A percentile compares a stretch with the other conserved stretches of the same genome.
phyloP scores from a whole-genome alignment of 176 grass and related monocot species.

The Rhipidocladum racemiflorum region DNA sequence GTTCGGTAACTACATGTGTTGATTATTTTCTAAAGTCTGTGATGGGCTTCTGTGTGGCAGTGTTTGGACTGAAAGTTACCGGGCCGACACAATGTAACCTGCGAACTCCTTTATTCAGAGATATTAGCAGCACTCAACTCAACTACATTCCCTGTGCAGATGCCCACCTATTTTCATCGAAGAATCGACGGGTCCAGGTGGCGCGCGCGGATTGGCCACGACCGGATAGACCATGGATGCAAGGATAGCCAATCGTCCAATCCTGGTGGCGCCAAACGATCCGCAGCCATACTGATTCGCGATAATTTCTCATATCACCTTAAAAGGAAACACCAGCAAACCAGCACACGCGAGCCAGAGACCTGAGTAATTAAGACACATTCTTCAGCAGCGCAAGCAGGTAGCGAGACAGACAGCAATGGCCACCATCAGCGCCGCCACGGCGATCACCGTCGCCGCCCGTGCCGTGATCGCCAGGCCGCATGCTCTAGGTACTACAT shows the following conservation, averaged over 20 bases:
- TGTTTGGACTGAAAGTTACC: no score
- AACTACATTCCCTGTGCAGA: not conserved
- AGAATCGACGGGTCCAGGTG: constrained; percentile 41
- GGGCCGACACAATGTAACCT: not conserved
- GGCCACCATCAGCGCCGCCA: constrained; percentile 61
- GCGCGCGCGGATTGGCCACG: constrained; percentile 30
- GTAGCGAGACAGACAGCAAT: constrained; percentile 34
- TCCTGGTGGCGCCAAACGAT: constrained; percentile 36
- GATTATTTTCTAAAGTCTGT: no score
- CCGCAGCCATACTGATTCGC: constrained; percentile 27
- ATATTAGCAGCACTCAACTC: not conserved
- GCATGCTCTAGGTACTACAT: constrained; percentile 41
- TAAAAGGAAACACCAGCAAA: constrained; percentile 30
- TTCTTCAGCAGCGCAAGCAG: constrained; percentile 8
- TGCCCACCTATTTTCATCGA: not conserved
- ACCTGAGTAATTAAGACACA: constrained; percentile 8
- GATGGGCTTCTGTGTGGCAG: no score
- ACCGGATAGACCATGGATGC: constrained; percentile 44
- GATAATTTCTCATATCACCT: constrained; percentile 33
- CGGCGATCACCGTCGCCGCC: constrained; percentile 46
- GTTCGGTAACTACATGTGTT: no score
- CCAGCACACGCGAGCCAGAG: constrained; percentile 30
- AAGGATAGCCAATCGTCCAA: constrained; percentile 51
- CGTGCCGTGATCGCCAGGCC: constrained; percentile 37
- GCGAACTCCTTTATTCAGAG: not conserved